Evolutionary conservation across 1,284 basidiomycete genomes (phyloP).

Genomic region (Cutaneotrichosporon mucoides): DNA sequence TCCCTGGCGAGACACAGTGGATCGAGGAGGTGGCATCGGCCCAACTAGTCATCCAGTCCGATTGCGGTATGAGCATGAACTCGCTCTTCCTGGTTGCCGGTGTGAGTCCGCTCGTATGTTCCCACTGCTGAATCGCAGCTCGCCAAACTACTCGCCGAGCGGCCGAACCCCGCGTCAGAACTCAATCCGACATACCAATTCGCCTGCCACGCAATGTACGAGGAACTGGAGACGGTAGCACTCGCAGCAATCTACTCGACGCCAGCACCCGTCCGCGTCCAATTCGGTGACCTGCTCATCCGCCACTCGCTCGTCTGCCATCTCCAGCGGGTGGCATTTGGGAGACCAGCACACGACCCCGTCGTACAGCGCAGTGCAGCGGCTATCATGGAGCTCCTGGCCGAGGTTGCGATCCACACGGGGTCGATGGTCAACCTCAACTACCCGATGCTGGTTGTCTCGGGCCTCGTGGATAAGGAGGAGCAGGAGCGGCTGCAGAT

Average conservation of each 20-base stretch:
- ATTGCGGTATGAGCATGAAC: conserved; percentile 15
- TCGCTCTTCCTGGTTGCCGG: conserved; percentile 7
- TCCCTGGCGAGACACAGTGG: conserved; percentile 2
- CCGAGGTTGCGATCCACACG: conserved; percentile 13
- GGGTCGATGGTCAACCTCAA: conserved; percentile 18
- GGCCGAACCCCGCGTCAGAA: neutral
- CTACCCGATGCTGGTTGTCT: conserved; percentile 14
- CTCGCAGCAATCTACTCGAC: conserved; percentile 16
- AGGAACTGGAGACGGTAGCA: conserved; percentile 11
- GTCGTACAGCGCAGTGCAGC: conserved; percentile 9
- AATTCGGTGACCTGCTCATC: conserved; percentile 16
- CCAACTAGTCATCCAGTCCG: conserved; percentile 15
- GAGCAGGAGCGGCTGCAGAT: conserved; percentile 12
- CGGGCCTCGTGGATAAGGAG: conserved; percentile 3
- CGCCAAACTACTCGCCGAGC: conserved; percentile 11
- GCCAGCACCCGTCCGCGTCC: conserved; percentile 13
- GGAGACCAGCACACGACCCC: conserved; percentile 1
- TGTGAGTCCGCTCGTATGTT: neutral
- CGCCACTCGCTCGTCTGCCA: conserved; percentile 15
- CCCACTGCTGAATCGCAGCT: conserved; percentile 3
- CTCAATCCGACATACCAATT: conserved; percentile 1
- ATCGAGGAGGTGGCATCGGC: conserved; percentile 14
- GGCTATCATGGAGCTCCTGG: conserved; percentile 14
- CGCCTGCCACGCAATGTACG: conserved; percentile 11
- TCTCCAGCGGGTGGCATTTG: conserved; percentile 11